Evolutionary conservation across 306 rosid genomes (phyloP), one percentile per base, ranked within the genome.

Genomic region (Alnus glutinosa): DNA sequence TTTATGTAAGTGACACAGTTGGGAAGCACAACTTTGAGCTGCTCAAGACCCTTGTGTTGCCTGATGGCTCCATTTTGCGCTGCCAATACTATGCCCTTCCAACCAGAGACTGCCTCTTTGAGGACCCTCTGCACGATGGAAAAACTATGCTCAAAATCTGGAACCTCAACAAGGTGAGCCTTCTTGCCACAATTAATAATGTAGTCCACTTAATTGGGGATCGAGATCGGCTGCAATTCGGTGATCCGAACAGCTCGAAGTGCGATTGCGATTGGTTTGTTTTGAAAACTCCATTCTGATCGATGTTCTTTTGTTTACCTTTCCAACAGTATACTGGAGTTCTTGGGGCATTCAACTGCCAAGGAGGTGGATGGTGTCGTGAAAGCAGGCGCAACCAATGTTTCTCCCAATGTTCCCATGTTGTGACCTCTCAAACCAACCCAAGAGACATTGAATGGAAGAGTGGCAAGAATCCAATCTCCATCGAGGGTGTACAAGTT

Each of bases 351-450:
- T 95, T 95, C 71, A 95, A 95, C 61, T 95, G 98, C 73, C 98
- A 95, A 85, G 98, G 98, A 83, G 98, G 98, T 75, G 98, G 98
- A 0, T 95, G 98, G 98, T 75, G 71, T 52, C 90, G 86, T 0
- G 98, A 95, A 44, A 79, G 83, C 0, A 88, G 98, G 70, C 86
- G 91, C 52, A 95, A 88, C 88, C 92, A 92, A 55, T 87, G 97
- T 69, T 87, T 86, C 39, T 82, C 94, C 9, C 80, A 91, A 55
- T 89, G 46, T 75, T 92, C 97, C n/a, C 89, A 85, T 10, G 7
- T 15, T 54, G 94, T 94, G 39, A 82, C 90, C 47, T 81, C 98
- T 3, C 91, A 83, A 72, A 64, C 86, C 5, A 86, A 74, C 63
- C 82, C 86, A 54, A 88, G 84, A 14, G 98, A 95, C 80, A 90